Conservation (phyloP, 2,329 filamentous ascomycete species). For the Talaromyces sp. region DNA sequence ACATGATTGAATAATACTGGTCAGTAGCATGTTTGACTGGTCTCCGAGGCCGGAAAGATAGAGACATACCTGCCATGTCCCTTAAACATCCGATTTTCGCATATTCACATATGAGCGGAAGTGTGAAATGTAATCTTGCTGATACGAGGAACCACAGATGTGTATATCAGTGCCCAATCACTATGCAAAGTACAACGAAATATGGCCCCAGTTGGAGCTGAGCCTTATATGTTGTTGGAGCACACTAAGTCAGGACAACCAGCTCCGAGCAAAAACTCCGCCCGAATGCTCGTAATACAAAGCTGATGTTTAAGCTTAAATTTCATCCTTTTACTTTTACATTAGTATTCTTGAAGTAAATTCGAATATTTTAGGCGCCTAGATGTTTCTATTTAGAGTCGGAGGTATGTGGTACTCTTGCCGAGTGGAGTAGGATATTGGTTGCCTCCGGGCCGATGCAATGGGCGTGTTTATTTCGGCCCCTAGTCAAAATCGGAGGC, state of each 20-base stretch:
- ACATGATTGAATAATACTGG: neutral
- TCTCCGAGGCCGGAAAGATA: neutral
- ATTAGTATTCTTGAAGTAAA: neutral
- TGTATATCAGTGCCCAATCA: neutral
- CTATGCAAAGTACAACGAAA: neutral
- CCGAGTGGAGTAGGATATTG: neutral
- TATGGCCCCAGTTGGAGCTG: neutral
- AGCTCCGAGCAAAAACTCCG: slow-evolving; percentile 1
- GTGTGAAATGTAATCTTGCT: neutral
- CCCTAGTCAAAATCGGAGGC: neutral
- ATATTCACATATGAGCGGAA: too few species aligned
- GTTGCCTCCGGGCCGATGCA: neutral
- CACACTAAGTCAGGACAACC: neutral
- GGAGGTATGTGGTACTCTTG: neutral
- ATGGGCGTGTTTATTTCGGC: neutral
- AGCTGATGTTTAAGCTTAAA: neutral
- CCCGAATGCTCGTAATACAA: neutral
- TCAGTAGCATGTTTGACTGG: neutral
- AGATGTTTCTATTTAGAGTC: neutral
- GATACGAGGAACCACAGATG: neutral
- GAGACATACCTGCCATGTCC: neutral
- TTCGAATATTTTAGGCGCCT: neutral
- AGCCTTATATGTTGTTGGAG: neutral
- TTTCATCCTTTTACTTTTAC: neutral
- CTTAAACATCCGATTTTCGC: neutral